These are phyloP conservation scores for Diaporthe capsici DNA, from an alignment of 2,329 filamentous ascomycete species.

Conservation along the genomic window DNA sequence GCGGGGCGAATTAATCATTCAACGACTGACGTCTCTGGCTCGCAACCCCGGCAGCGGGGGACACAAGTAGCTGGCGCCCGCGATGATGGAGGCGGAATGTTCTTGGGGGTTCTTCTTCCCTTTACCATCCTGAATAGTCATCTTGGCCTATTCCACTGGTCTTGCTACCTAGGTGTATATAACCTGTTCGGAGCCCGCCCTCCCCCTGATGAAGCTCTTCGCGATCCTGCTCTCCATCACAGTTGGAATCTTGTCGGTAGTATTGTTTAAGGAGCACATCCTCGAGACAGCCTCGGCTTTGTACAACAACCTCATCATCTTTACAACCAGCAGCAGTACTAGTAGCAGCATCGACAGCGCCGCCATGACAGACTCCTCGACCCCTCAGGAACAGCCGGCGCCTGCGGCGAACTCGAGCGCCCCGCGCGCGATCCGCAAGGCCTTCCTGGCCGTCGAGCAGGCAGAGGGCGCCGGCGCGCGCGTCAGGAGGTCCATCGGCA, in stretches of 20 bases:
- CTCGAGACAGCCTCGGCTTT: constrained; percentile 44
- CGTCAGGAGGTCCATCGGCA: constrained; percentile 90
- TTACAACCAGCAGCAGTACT: constrained; percentile 15
- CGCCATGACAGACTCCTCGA: constrained; percentile 32
- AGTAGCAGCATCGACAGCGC: constrained; percentile 35
- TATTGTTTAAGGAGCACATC: constrained; percentile 52
- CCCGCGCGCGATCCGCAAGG: constrained; percentile 83
- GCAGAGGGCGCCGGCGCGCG: constrained; percentile 89
- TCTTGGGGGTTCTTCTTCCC: not conserved
- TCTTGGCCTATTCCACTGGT: not conserved
- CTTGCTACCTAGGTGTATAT: not conserved
- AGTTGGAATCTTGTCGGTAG: constrained; percentile 54
- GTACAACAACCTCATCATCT: constrained; percentile 37
- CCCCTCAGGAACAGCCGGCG: constrained; percentile 47
- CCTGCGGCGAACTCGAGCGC: constrained; percentile 70
- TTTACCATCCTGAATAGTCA: not conserved
- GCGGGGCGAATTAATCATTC: constrained; percentile 22
- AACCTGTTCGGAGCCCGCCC: not conserved
- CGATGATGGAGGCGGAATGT: not conserved
- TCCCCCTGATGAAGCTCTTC: constrained; percentile 54
- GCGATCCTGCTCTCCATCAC: constrained; percentile 55
- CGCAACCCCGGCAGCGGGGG: not conserved
- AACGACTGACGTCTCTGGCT: constrained; percentile 1
- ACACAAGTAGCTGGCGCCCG: not conserved
- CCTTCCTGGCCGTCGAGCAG: constrained; percentile 88